Evolutionary conservation across 2,329 filamentous ascomycete genomes (phyloP).

Genomic region (Xylaria sp.): DNA sequence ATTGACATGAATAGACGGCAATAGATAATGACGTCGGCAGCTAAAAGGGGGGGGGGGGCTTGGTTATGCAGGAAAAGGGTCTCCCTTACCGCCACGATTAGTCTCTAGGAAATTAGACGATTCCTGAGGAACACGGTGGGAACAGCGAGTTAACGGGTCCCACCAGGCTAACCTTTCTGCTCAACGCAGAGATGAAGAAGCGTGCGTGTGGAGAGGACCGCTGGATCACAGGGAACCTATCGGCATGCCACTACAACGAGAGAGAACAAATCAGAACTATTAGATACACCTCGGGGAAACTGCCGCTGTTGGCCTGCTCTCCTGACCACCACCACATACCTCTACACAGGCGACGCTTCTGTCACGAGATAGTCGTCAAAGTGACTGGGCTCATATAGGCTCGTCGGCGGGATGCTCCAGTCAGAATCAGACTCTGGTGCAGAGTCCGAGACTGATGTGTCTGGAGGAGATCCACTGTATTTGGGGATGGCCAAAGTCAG

Average conservation of each 20-base stretch:
- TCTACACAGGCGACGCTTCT: slow-evolving; percentile 52
- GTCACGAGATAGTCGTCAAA: slow-evolving; percentile 44
- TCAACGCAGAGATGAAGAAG: slow-evolving; percentile 56
- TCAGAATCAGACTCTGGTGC: slow-evolving; percentile 50
- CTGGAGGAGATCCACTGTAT: slow-evolving; percentile 50
- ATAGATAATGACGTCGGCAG: slow-evolving; percentile 41
- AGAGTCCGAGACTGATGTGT: slow-evolving; percentile 51
- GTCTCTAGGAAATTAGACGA: slow-evolving; percentile 61
- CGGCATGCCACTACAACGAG: slow-evolving; percentile 59
- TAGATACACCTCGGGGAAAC: neutral
- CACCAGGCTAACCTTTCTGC: slow-evolving; percentile 58
- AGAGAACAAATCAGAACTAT: slow-evolving; percentile 45
- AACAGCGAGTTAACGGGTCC: slow-evolving; percentile 75
- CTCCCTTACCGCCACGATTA: slow-evolving; percentile 66
- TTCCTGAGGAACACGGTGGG: slow-evolving; percentile 62
- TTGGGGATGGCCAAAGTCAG: slow-evolving; percentile 50
- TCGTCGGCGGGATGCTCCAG: slow-evolving; percentile 49
- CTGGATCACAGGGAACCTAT: slow-evolving; percentile 51
- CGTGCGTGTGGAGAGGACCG: slow-evolving; percentile 56
- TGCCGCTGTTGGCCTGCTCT: neutral
- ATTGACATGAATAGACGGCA: slow-evolving; percentile 41
- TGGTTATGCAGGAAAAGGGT: slow-evolving; percentile 43
- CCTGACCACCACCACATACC: slow-evolving; percentile 45
- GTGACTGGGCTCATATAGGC: slow-evolving; percentile 51
- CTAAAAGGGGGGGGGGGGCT: slow-evolving; percentile 1